Conservation (phyloP, 495 filamentous ascomycete species). For the Xylaria nigripes region DNA sequence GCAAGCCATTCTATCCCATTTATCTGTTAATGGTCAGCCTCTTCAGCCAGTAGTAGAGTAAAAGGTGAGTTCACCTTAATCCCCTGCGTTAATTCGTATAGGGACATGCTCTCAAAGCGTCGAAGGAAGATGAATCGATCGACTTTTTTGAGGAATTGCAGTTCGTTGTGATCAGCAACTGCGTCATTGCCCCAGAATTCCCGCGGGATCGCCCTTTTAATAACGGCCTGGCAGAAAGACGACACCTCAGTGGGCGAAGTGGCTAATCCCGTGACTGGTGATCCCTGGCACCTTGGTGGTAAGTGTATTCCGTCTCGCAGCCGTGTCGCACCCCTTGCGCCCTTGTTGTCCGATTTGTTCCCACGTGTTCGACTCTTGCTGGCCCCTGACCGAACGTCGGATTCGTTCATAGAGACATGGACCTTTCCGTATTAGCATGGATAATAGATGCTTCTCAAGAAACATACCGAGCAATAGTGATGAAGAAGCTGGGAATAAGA, state of each 20-base stretch:
- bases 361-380: slow-evolving; percentile 1
- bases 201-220: slow-evolving; percentile 65
- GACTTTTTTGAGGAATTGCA: slow-evolving; percentile 53
- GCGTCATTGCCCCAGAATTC: slow-evolving; percentile 62
- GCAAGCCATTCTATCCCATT: slow-evolving; percentile 64
- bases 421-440: slow-evolving; percentile 1
- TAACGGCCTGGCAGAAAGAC: slow-evolving; percentile 74
- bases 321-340: slow-evolving; percentile 8
- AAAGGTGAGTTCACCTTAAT: slow-evolving; percentile 52
- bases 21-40: slow-evolving; percentile 39
- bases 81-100: slow-evolving; percentile 69
- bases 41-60: neutral
- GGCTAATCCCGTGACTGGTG: slow-evolving; percentile 58
- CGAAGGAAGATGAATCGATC: slow-evolving; percentile 69
- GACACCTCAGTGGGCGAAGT: slow-evolving; percentile 65
- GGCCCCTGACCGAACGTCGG: slow-evolving; percentile 3
- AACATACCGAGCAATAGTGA: slow-evolving; percentile 66
- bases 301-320: slow-evolving; percentile 10
- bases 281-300: neutral
- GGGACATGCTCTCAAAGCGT: slow-evolving; percentile 68
- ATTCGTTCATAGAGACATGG: neutral
- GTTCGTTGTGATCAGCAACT: slow-evolving; percentile 49
- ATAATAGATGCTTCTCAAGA: neutral
- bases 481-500: slow-evolving; percentile 67
- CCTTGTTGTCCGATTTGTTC: slow-evolving; percentile 6